These are phyloP conservation scores for Cardamine occulta DNA, from an alignment of 345 rosid species.

Conservation along the genomic window DNA sequence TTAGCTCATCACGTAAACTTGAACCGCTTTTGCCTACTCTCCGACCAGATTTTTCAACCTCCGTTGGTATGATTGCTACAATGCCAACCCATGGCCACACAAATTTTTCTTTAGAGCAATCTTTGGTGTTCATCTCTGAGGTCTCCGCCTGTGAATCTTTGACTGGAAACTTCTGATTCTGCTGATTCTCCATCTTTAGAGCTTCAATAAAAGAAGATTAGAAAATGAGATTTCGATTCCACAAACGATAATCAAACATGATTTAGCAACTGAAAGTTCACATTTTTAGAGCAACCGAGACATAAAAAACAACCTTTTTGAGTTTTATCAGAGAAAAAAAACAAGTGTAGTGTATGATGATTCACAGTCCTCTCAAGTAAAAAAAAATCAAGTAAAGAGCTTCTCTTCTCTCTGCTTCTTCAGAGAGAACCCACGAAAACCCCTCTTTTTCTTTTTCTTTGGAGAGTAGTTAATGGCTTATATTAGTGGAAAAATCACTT, in stretches of 20 bases:
- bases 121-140: not conserved
- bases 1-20: constrained; percentile 54
- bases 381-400: not conserved
- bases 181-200: constrained; percentile 26
- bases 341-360: not conserved
- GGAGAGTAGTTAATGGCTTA: too few relatives aligned
- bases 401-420: not conserved
- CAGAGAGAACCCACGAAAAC: too few relatives aligned
- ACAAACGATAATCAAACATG: not conserved
- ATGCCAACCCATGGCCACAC: constrained; percentile 67
- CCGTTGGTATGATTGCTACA: constrained; percentile 65
- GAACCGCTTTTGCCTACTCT: constrained; percentile 65
- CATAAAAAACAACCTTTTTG: not conserved
- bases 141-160: constrained; percentile 7
- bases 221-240: not conserved
- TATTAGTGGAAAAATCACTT: too few relatives aligned
- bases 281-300: constrained; percentile 11
- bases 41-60: constrained; percentile 42
- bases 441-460: too few relatives aligned
- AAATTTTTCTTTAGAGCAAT: constrained; percentile 1
- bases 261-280: not conserved
- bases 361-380: not conserved
- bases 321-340: not conserved
- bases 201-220: not conserved
- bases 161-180: not conserved